These are phyloP conservation scores for Galerina sulciceps DNA, from an alignment of 768 basidiomycete species.

Conservation along the genomic window DNA sequence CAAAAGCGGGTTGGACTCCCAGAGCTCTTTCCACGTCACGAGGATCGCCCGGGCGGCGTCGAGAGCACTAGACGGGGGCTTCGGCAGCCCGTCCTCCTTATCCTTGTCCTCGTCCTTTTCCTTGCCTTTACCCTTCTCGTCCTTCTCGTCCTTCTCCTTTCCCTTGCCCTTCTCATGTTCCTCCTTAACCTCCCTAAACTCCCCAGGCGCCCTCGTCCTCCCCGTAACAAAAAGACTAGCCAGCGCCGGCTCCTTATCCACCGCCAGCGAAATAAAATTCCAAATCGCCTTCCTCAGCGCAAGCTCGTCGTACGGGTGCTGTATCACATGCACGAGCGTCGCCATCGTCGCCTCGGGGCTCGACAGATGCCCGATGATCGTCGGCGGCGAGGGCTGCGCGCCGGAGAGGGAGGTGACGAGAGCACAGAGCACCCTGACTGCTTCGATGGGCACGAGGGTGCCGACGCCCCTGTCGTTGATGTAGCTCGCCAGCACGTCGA, in stretches of 20 bases:
- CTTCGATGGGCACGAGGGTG: conserved; percentile 61
- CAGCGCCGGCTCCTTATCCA: conserved; percentile 87
- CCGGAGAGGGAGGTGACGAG: conserved; percentile 68
- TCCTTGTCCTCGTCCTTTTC: conserved; percentile 30
- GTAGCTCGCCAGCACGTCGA: conserved; percentile 75
- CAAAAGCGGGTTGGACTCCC: conserved; percentile 78
- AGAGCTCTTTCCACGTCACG: conserved; percentile 71
- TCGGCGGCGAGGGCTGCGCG: conserved; percentile 64
- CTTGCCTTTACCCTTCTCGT: conserved; percentile 18
- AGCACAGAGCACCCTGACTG: conserved; percentile 68
- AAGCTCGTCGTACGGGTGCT: conserved; percentile 81
- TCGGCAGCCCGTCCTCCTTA: not conserved
- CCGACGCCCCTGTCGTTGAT: conserved; percentile 71
- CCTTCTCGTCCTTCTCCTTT: conserved; percentile 36
- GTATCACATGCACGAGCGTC: conserved; percentile 70
- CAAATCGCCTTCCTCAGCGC: conserved; percentile 76
- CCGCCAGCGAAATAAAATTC: conserved; percentile 80
- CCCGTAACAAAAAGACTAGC: conserved; percentile 81
- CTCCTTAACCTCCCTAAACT: conserved; percentile 42
- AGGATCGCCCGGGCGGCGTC: conserved; percentile 70
- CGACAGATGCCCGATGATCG: conserved; percentile 78
- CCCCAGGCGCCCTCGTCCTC: conserved; percentile 56
- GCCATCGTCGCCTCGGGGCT: conserved; percentile 75
- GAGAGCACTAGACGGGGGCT: conserved; percentile 53
- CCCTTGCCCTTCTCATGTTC: conserved; percentile 39